A percentile compares a stretch with the other conserved stretches of the same genome.
Evolutionary conservation across 108 stramenopile species (phyloP).

Genomic region (Schizochytrium sp.): DNA sequence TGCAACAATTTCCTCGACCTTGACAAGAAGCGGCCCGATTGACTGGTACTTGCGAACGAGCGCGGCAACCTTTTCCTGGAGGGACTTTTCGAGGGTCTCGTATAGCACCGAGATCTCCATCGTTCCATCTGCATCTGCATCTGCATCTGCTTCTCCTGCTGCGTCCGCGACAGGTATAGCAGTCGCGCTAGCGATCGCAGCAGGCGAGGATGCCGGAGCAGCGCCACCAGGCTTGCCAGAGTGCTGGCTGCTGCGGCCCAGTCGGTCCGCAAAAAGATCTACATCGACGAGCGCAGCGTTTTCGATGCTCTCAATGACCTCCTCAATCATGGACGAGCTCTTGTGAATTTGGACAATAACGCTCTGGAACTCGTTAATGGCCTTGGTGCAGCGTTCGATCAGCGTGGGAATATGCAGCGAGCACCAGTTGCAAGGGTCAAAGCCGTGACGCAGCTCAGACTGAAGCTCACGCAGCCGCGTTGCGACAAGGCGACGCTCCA

Average conservation of each 20-base stretch:
- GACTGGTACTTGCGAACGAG: constrained; percentile 52
- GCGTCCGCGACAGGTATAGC: constrained; percentile 23
- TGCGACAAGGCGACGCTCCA: constrained; percentile 43
- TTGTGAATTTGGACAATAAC: constrained; percentile 53
- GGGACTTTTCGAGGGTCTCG: constrained; percentile 48
- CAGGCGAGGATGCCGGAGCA: no score
- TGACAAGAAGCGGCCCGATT: constrained; percentile 47
- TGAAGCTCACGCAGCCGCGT: constrained; percentile 47
- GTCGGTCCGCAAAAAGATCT: neutral
- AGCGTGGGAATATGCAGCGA: constrained; percentile 55
- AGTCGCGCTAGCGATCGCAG: neutral
- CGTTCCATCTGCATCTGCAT: neutral
- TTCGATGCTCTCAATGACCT: constrained; percentile 45
- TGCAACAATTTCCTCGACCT: constrained; percentile 55
- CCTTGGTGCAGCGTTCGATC: constrained; percentile 51
- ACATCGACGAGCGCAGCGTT: constrained; percentile 41
- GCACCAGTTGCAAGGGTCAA: constrained; percentile 62
- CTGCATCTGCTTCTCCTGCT: neutral
- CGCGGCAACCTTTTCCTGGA: constrained; percentile 34
- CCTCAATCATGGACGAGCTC: constrained; percentile 47
- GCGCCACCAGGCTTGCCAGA: no score
- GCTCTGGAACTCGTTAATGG: constrained; percentile 47
- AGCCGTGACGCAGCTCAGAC: constrained; percentile 33
- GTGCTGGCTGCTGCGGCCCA: neutral
- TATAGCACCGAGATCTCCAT: constrained; percentile 48